Base-by-base conservation (phyloP, 257 asterid species). In the Solanum rostratum region DNA sequence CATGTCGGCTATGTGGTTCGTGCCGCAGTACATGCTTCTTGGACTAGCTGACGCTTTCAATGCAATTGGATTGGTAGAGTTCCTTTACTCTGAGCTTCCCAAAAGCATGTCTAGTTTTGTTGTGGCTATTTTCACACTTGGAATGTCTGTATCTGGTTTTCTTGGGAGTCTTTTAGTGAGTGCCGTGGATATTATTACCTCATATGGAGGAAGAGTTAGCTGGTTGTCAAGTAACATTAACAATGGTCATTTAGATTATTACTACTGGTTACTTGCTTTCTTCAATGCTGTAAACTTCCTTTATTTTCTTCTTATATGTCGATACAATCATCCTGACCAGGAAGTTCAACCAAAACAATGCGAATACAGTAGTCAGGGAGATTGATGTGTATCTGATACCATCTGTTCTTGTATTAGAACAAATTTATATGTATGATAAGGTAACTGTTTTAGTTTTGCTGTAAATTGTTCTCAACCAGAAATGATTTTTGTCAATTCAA, bases 41-140 rank as follows among this genome's bases (percentile, higher is more conserved):
- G 89, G 89, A 79, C 69, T 86, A 24, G 89, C 87, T 15, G 89
- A 86, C 2, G 87, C 87, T 16, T 68, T 86, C 29, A 79, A 55
- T 18, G 84, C 87, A 18, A 79, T 86, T 10, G 87, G 85, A 19
- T 76, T 57, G 80, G 82, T 84, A 57, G 80, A 87, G 46, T 87
- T 79, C 85, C 82, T 78, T 37, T 84, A 84, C 71, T n/a, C 87
- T 9, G 83, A 84, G 33, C 78, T 87, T 18, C 89, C 87, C 0
- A 84, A 69, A 80, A 80, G 70, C 27, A 87, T 87, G 89, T 80
- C 89, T 16, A 87, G 87, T 70, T 57, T 84, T 84, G 89, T 82
- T 24, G 81, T 84, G 9, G 89, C 85, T n/a, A 33, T 87, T 22
- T 84, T 33, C 68, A 27, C 80, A 33, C 60, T 87, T 14, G 87